These are phyloP conservation scores for Pyrenopolyporus hunteri DNA, from an alignment of 495 filamentous ascomycete genomes.

Conservation along the genomic window DNA sequence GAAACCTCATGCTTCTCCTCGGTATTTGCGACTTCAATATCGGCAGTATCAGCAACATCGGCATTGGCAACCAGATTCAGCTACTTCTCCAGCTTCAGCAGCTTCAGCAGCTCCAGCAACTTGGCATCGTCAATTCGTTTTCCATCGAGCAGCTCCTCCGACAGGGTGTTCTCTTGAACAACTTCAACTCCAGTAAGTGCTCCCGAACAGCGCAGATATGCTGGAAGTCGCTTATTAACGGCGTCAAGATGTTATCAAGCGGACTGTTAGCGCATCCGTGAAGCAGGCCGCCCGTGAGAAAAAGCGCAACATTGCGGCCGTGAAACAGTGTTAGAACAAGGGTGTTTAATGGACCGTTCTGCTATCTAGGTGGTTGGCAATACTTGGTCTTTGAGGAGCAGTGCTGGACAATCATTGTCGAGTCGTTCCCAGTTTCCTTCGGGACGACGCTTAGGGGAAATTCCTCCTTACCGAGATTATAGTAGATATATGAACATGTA, in stretches of 20 bases:
- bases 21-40: constrained; percentile 45
- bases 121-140: constrained; percentile 46
- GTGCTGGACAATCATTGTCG: too few species aligned
- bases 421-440: too few species aligned
- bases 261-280: constrained; percentile 42
- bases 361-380: neutral
- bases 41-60: constrained; percentile 40
- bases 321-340: constrained; percentile 28
- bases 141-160: constrained; percentile 47
- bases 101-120: constrained; percentile 48
- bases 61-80: constrained; percentile 46
- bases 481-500: too few species aligned
- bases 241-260: constrained; percentile 44
- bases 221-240: constrained; percentile 16
- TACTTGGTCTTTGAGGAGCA: neutral
- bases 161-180: constrained; percentile 39
- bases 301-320: constrained; percentile 30
- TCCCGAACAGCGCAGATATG: neutral
- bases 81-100: constrained; percentile 52
- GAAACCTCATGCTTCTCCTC: constrained; percentile 44
- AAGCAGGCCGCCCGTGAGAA: constrained; percentile 33
- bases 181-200: constrained; percentile 46
- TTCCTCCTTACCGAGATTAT: too few species aligned
- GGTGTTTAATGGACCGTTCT: neutral
- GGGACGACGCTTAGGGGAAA: too few species aligned